phyloP scores from a whole-genome alignment of 1,284 basidiomycete species.

The Rhodotorula glutinis region DNA sequence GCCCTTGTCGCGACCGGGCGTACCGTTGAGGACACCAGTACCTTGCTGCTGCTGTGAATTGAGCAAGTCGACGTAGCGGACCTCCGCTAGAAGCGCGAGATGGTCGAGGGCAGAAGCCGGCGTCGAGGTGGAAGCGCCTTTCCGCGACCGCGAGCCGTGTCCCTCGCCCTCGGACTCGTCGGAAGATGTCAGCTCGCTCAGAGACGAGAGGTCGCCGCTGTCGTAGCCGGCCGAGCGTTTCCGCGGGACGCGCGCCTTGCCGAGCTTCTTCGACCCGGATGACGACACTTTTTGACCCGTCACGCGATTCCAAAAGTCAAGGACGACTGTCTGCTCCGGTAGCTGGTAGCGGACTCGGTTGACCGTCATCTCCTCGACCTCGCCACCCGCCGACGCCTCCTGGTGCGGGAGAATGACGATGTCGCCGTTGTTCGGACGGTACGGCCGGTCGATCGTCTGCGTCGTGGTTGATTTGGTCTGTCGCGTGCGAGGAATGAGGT shows the following conservation, averaged over 20 bases:
- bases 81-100: constrained; percentile 36
- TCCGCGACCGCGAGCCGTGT: not conserved
- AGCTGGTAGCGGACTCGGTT: constrained; percentile 77
- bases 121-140: not conserved
- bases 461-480: constrained; percentile 64
- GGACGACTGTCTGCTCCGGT: constrained; percentile 84
- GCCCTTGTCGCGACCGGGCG: not conserved
- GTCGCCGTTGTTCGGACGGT: constrained; percentile 83
- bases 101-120: constrained; percentile 17
- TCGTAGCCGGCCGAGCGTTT: constrained; percentile 11
- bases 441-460: constrained; percentile 66
- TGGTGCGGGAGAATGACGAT: constrained; percentile 77
- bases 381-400: constrained; percentile 49
- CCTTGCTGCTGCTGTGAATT: not conserved
- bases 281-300: not conserved
- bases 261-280: constrained; percentile 9
- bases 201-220: constrained; percentile 13
- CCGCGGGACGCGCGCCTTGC: constrained; percentile 7
- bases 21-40: not conserved
- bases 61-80: constrained; percentile 27
- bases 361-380: constrained; percentile 52
- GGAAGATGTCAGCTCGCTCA: constrained; percentile 16
- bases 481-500: constrained; percentile 68
- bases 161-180: constrained; percentile 10
- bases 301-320: constrained; percentile 84